Evolutionary conservation across 495 filamentous ascomycete genomes (phyloP).

Genomic region (Sabuloglossum arenarium): DNA sequence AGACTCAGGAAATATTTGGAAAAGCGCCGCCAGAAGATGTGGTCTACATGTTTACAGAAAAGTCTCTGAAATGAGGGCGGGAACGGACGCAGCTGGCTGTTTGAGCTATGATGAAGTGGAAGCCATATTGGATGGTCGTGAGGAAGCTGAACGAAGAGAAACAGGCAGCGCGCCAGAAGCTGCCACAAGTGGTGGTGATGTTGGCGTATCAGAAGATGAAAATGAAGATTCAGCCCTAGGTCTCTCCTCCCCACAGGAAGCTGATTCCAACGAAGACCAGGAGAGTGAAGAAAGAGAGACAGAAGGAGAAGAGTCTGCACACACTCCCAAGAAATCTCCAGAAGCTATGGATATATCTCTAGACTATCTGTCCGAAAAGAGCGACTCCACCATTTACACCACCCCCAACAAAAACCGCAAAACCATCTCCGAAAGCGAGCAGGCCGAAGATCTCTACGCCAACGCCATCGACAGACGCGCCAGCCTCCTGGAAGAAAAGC

Average conservation of each 20-base stretch:
- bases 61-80: conserved; percentile 10
- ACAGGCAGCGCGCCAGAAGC: no score
- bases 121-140: conserved; percentile 17
- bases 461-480: conserved; percentile 30
- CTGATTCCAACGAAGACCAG: no score
- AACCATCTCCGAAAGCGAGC: not conserved
- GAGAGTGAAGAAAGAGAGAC: no score
- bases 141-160: not conserved
- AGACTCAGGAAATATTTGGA: conserved; percentile 33
- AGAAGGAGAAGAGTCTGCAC: no score
- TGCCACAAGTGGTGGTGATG: no score
- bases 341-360: conserved; percentile 10
- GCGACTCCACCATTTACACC: no score
- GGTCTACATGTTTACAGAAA: conserved; percentile 29
- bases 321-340: no score
- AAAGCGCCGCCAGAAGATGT: conserved; percentile 34
- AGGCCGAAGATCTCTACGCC: conserved; percentile 5
- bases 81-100: conserved; percentile 13
- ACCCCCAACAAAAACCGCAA: no score
- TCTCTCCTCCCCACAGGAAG: no score
- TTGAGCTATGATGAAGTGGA: conserved; percentile 37
- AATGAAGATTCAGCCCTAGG: no score
- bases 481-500: conserved; percentile 31
- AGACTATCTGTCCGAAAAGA: no score
- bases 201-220: no score